A percentile compares a stretch with the other conserved stretches of the same genome.
phyloP scores from a whole-genome alignment of 352 stramenopile genomes.

The Phytophthora ramorum region DNA sequence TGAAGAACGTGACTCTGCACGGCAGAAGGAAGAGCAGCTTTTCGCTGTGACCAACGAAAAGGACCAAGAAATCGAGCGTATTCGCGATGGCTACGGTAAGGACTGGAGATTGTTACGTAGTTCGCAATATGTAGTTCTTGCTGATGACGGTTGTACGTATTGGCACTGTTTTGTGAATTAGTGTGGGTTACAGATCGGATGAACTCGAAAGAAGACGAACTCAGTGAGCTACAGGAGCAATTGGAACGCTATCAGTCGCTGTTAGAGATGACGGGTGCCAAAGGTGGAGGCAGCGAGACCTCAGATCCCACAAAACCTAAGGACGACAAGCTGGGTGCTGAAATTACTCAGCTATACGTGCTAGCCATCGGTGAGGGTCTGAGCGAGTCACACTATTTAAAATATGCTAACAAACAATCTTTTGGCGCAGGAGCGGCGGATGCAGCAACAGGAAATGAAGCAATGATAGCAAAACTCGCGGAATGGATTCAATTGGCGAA shows the following conservation, averaged over 20 bases:
- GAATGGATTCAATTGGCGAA: constrained; percentile 43
- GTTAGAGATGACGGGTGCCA: constrained; percentile 60
- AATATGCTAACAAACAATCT: constrained; percentile 11
- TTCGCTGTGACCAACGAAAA: constrained; percentile 88
- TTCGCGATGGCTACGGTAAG: constrained; percentile 86
- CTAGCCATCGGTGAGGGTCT: constrained; percentile 42
- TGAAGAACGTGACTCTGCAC: constrained; percentile 81
- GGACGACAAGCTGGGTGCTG: constrained; percentile 29
- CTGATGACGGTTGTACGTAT: neutral
- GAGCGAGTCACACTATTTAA: neutral
- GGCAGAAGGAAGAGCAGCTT: constrained; percentile 85
- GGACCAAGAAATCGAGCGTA: constrained; percentile 88
- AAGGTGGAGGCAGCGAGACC: constrained; percentile 5
- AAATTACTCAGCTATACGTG: constrained; percentile 50
- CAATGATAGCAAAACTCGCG: constrained; percentile 36
- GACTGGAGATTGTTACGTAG: neutral
- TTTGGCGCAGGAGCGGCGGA: constrained; percentile 22
- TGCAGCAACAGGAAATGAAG: constrained; percentile 11
- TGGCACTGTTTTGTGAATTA: constrained; percentile 29
- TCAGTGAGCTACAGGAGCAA: constrained; percentile 86
- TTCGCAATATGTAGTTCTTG: neutral
- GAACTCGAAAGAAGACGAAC: constrained; percentile 90
- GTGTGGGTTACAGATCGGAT: constrained; percentile 90
- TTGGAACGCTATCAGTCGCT: constrained; percentile 86
- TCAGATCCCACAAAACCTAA: constrained; percentile 13